These are phyloP conservation scores for Umbelopsis sp. DNA, from an alignment of 192 early-diverging fungal species.

Conservation along the genomic window DNA sequence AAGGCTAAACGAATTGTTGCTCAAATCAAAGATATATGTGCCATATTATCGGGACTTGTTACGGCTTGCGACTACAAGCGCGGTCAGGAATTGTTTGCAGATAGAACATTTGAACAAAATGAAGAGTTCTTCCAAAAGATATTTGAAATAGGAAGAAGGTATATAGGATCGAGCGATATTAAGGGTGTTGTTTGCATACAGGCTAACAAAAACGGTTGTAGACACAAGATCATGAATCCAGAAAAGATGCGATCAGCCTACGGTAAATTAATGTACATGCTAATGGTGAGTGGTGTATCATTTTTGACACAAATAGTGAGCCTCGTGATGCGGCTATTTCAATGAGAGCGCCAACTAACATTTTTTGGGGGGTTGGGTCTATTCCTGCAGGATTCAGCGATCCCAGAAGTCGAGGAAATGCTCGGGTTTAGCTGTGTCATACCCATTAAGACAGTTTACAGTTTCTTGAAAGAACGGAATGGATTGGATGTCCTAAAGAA, in stretches of 20 bases:
- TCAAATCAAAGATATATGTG: conserved; percentile 96
- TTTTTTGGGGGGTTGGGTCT: not conserved
- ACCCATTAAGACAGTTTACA: conserved; percentile 91
- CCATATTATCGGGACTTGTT: conserved; percentile 90
- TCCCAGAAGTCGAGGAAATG: conserved; percentile 74
- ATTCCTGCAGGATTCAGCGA: conserved; percentile 63
- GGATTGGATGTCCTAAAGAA: conserved; percentile 76
- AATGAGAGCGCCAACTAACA: not conserved
- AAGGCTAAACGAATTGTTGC: conserved; percentile 88
- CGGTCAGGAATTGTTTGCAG: conserved; percentile 79
- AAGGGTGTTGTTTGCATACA: not conserved
- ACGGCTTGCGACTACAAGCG: conserved; percentile 80
- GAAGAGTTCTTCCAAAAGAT: conserved; percentile 79
- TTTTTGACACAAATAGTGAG: not conserved
- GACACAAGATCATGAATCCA: conserved; percentile 91
- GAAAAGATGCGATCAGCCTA: conserved; percentile 97
- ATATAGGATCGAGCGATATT: not conserved
- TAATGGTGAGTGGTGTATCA: conserved; percentile 51
- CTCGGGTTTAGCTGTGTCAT: conserved; percentile 79
- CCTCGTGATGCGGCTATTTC: not conserved
- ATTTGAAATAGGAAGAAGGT: conserved; percentile 68
- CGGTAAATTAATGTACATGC: conserved; percentile 94
- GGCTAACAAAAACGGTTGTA: not conserved
- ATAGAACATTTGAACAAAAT: conserved; percentile 69
- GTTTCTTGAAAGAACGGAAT: conserved; percentile 66